Percentiles rank a stretch among this genome's conserved stretches.
phyloP scores from a whole-genome alignment of 768 basidiomycete species.

The Obba rivulosa region DNA sequence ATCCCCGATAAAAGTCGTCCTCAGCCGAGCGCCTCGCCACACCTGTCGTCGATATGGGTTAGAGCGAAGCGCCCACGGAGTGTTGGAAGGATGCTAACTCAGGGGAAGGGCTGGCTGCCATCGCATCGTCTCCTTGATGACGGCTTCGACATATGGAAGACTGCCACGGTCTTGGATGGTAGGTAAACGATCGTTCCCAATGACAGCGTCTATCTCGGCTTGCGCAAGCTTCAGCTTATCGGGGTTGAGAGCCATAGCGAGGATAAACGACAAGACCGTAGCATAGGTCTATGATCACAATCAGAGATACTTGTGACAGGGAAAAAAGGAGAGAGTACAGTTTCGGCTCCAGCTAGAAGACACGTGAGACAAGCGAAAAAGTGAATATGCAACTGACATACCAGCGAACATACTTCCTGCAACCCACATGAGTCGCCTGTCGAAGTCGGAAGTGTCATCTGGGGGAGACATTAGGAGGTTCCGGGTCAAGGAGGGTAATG shows the following conservation, averaged over 20 bases:
- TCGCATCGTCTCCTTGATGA: slow-evolving; percentile 23
- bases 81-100: slow-evolving; percentile 10
- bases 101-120: slow-evolving; percentile 30
- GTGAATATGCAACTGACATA: neutral
- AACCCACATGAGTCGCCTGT: slow-evolving; percentile 7
- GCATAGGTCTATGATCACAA: slow-evolving; percentile 18
- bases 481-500: slow-evolving; percentile 11
- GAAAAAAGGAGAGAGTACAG: neutral
- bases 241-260: slow-evolving; percentile 31
- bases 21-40: slow-evolving; percentile 11
- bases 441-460: neutral
- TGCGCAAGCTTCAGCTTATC: slow-evolving; percentile 19
- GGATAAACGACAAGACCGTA: slow-evolving; percentile 24
- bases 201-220: slow-evolving; percentile 22
- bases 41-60: slow-evolving; percentile 1
- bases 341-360: slow-evolving; percentile 9
- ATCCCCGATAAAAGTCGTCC: slow-evolving; percentile 18
- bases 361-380: neutral
- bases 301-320: slow-evolving; percentile 40
- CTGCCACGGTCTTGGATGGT: slow-evolving; percentile 7
- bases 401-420: slow-evolving; percentile 8
- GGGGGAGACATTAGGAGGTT: slow-evolving; percentile 19
- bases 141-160: slow-evolving; percentile 18
- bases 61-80: neutral
- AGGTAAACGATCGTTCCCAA: slow-evolving; percentile 19